Base-by-base conservation (phyloP, 306 rosid species). In the Cucurbita pepo region DNA sequence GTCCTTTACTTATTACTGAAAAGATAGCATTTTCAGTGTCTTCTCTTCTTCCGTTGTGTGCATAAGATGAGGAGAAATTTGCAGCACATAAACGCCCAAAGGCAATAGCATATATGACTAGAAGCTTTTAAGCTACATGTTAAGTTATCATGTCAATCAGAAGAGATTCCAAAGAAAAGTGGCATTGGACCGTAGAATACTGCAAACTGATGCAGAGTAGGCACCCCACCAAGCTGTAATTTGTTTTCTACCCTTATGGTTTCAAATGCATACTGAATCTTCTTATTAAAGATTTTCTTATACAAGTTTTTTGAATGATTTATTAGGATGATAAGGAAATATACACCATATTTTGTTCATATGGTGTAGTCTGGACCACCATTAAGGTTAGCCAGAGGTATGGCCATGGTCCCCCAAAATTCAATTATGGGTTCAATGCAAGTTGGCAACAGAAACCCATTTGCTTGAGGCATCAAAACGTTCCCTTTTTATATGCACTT, bases 331-430 rank as follows among this genome's bases (percentile, higher is more conserved):
- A 65, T 8, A 25, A 48, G 56, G 56, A 30, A 69, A 69, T 25
- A 47, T 69, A 48, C 18, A 51, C 52, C 12, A 43, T 43, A 10
- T 25, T 67, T 69, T 69, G 56, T 69, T 69, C 48, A 55, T 40
- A 67, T 66, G 72, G 55, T 44, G 72, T 66, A 45, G 47, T 45
- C 4, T 69, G 73, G 73, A 69, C 73, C 73, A 69, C 57, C 57
- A 69, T 48, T 22, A 66, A 19, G 72, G 72, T 44, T 66, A 44
- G 53, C 71, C 71, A 21, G 38, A 65, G 37, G 12, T 18, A 44
- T 45, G 72, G 41, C 13, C 51, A 64, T 43, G 71, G 71, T 41
- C 71, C 72, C 72, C 40, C 11, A 67, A 12, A 67, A 44, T 2
- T 21, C 13, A 13, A 67, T 48, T 22, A 67, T 67, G 72, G 72